Evolutionary conservation across 225 moss, liverwort and hornwort genomes (phyloP).

Genomic region (Sphagnum tenellum): DNA sequence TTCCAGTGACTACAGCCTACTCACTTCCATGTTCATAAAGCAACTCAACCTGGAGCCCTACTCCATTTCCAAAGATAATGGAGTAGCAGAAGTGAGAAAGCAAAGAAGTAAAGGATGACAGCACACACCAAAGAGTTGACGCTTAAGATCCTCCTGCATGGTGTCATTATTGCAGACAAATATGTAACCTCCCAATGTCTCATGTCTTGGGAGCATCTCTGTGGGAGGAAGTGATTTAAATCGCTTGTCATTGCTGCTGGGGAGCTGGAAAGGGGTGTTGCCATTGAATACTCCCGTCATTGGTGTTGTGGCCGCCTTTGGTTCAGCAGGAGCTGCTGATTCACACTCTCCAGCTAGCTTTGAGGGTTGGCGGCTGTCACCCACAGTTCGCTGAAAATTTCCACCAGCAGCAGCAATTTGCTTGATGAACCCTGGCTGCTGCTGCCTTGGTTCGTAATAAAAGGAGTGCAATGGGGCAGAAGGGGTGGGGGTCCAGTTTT

Average conservation of each 20-base stretch:
- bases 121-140: slow-evolving; percentile 47
- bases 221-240: slow-evolving; percentile 52
- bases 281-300: slow-evolving; percentile 63
- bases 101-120: no score
- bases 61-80: no score
- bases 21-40: no score
- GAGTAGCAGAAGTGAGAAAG: no score
- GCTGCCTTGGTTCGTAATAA: slow-evolving; percentile 20
- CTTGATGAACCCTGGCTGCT: slow-evolving; percentile 8
- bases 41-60: no score
- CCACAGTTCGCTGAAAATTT: slow-evolving; percentile 20
- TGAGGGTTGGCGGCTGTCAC: slow-evolving; percentile 10
- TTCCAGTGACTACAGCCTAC: no score
- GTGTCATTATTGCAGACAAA: slow-evolving; percentile 64
- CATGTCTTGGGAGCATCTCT: slow-evolving; percentile 44
- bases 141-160: slow-evolving; percentile 62
- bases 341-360: slow-evolving; percentile 8
- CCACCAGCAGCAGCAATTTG: slow-evolving; percentile 3
- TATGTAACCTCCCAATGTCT: slow-evolving; percentile 47
- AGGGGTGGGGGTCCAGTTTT: slow-evolving; percentile 15
- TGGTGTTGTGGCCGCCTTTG: slow-evolving; percentile 3
- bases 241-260: slow-evolving; percentile 46
- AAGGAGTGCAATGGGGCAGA: slow-evolving; percentile 4
- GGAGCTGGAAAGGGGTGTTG: slow-evolving; percentile 40
- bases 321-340: not conserved